Percentiles rank a stretch among this genome's conserved stretches.
Conservation (phyloP, 2,329 filamentous ascomycete species). For the Pseudogymnoascus pannorum region DNA sequence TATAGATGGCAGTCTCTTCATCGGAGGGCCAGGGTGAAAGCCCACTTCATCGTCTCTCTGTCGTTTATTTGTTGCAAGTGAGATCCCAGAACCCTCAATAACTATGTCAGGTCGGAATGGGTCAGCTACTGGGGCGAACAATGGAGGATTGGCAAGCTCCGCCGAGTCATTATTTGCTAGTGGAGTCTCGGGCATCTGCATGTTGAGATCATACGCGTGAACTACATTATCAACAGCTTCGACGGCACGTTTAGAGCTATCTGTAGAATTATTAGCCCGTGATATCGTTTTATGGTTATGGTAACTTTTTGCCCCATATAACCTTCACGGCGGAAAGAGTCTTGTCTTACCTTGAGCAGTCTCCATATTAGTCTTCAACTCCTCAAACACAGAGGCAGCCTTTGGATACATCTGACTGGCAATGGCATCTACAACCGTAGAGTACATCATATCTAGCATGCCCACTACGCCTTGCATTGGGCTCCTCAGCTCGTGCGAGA, state of each 20-base stretch:
- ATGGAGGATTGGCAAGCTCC: neutral
- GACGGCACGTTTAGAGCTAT: slow-evolving; percentile 63
- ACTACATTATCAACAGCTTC: slow-evolving; percentile 71
- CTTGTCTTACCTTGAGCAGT: slow-evolving; percentile 56
- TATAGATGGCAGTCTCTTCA: slow-evolving; percentile 23
- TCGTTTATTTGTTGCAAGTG: slow-evolving; percentile 18
- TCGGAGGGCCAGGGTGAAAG: slow-evolving; percentile 19
- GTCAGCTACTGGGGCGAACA: slow-evolving; percentile 1
- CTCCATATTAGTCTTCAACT: slow-evolving; percentile 62
- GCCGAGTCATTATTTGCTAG: slow-evolving; percentile 20
- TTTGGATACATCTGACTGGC: slow-evolving; percentile 44
- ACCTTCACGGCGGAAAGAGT: no score
- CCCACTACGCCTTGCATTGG: slow-evolving; percentile 72
- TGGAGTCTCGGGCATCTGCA: slow-evolving; percentile 63
- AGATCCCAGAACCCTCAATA: slow-evolving; percentile 8
- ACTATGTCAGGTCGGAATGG: slow-evolving; percentile 6
- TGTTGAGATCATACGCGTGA: slow-evolving; percentile 67
- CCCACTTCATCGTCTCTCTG: slow-evolving; percentile 18
- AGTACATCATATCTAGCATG: slow-evolving; percentile 71
- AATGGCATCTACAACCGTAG: slow-evolving; percentile 60
- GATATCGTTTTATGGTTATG: neutral
- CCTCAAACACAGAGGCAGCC: slow-evolving; percentile 49
- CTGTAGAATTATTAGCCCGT: slow-evolving; percentile 31
- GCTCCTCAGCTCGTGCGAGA: slow-evolving; percentile 65
- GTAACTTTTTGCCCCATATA: no score